phyloP scores from a whole-genome alignment of 148 eudicot genomes.

The Cornus florida region DNA sequence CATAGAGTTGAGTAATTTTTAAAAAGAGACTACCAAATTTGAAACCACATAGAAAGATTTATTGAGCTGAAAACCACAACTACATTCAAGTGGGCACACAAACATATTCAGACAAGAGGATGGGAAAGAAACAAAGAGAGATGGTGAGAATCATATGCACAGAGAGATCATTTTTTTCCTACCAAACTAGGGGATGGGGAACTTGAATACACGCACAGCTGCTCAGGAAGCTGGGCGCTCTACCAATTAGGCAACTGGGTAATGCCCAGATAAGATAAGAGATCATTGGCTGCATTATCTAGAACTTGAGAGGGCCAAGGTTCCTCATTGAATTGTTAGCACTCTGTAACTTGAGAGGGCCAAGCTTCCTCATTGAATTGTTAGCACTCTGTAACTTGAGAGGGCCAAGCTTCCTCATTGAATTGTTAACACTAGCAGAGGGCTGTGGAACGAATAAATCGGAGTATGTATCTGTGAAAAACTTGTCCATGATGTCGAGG shows the following conservation, averaged over 20 bases:
- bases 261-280: background rate
- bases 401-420: conserved; percentile 43
- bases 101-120: background rate
- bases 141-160: background rate
- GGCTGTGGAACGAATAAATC: conserved; percentile 56
- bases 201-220: no score
- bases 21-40: background rate
- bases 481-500: conserved; percentile 73
- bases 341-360: conserved; percentile 24
- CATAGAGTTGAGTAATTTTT: background rate
- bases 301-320: conserved; percentile 36
- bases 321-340: background rate
- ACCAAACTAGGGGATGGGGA: no score
- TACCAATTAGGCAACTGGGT: no score
- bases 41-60: background rate
- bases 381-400: conserved; percentile 11
- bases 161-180: no score
- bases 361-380: conserved; percentile 17
- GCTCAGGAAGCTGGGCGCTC: no score
- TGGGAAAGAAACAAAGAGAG: background rate
- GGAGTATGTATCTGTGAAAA: conserved; percentile 75
- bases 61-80: background rate
- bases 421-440: conserved; percentile 22
- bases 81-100: background rate
- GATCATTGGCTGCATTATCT: conserved; percentile 1